Evolutionary conservation across 352 stramenopile genomes (phyloP).

Genomic region (Phytophthora foliorum): DNA sequence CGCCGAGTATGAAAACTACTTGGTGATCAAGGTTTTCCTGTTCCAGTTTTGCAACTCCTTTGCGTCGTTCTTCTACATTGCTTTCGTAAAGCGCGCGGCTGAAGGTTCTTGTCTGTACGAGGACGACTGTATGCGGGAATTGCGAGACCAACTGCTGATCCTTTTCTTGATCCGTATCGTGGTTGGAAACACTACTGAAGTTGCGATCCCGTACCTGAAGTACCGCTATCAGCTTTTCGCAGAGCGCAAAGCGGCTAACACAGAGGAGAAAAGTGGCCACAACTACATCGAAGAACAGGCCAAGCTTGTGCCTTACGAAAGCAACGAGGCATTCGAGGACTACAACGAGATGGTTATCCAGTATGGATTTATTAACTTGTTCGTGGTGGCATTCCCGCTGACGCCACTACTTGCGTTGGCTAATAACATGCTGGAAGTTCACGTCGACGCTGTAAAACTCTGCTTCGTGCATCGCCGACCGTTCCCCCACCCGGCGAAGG

Average conservation of each 20-base stretch:
- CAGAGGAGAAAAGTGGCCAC: slow-evolving; percentile 52
- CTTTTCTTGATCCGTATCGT: slow-evolving; percentile 95
- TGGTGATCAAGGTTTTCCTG: slow-evolving; percentile 98
- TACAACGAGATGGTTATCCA: slow-evolving; percentile 95
- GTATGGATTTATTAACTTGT: slow-evolving; percentile 97
- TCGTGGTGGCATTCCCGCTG: slow-evolving; percentile 94
- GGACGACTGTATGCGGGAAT: slow-evolving; percentile 87
- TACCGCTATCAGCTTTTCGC: slow-evolving; percentile 74
- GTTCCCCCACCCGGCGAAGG: slow-evolving; percentile 81
- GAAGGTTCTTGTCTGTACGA: slow-evolving; percentile 87
- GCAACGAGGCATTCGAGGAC: slow-evolving; percentile 88
- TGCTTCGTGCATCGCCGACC: slow-evolving; percentile 82
- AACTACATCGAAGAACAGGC: slow-evolving; percentile 90
- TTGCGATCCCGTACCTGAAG: slow-evolving; percentile 89
- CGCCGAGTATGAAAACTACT: slow-evolving; percentile 88
- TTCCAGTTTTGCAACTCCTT: slow-evolving; percentile 99
- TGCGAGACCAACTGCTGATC: slow-evolving; percentile 92
- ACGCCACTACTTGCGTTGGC: slow-evolving; percentile 91
- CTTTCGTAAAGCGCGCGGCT: slow-evolving; percentile 65
- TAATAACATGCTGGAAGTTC: slow-evolving; percentile 94
- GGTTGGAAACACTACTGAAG: slow-evolving; percentile 92
- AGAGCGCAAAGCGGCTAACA: slow-evolving; percentile 42
- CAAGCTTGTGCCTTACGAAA: slow-evolving; percentile 85
- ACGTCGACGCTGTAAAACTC: slow-evolving; percentile 90
- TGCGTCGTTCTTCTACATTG: slow-evolving; percentile 97